Percentiles rank a stretch among this genome's conserved stretches.
Conservation (phyloP, 441 rosid genomes). For the Gossypium trilobum region DNA sequence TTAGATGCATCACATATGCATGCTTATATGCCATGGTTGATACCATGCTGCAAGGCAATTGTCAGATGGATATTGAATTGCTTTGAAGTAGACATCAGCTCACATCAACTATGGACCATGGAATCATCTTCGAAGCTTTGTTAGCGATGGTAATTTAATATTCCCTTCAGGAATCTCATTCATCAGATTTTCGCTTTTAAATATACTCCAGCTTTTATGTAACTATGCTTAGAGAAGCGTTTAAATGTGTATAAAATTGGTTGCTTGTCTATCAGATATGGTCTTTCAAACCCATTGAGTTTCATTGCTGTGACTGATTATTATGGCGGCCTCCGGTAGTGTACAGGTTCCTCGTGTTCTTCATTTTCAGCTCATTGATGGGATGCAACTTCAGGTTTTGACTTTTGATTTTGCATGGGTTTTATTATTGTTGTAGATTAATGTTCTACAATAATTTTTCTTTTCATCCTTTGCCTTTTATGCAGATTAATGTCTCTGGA, state of each 20-base stretch:
- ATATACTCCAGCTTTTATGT: background rate
- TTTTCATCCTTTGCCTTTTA: background rate
- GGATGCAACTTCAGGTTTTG: constrained; percentile 51
- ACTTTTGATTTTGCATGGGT: constrained; percentile 6
- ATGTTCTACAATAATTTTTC: constrained; percentile 9
- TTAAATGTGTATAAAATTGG: constrained; percentile 1
- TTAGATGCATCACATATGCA: background rate
- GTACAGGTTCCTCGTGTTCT: constrained; percentile 25
- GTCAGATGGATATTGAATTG: background rate
- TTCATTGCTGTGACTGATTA: constrained; percentile 16
- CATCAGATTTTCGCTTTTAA: constrained; percentile 5
- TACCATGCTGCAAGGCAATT: background rate
- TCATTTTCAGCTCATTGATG: constrained; percentile 49
- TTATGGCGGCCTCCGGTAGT: constrained; percentile 37
- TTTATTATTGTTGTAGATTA: background rate
- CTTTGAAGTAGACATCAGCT: background rate
- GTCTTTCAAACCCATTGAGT: background rate
- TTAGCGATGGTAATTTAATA: background rate
- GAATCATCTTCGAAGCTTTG: constrained; percentile 2
- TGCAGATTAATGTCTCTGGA: constrained; percentile 44
- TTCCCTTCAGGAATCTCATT: constrained; percentile 1
- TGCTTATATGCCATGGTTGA: background rate
- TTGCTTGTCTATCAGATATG: background rate
- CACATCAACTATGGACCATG: background rate
- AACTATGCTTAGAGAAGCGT: background rate